These are phyloP conservation scores for Paramyrothecium sp. DNA, from an alignment of 2,329 filamentous ascomycete genomes.

Conservation along the genomic window DNA sequence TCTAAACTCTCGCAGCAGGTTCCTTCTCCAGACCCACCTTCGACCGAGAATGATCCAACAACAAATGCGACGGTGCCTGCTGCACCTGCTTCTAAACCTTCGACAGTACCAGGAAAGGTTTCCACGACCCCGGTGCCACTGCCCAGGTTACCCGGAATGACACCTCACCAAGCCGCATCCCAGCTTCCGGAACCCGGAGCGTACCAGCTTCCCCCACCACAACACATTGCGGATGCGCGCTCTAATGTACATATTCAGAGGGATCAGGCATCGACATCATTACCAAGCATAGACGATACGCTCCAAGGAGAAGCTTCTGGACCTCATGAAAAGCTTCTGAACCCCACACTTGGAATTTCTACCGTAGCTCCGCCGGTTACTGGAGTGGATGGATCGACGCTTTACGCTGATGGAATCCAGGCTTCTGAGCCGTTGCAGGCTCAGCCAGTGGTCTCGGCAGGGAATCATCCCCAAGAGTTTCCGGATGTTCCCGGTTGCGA, in stretches of 20 bases:
- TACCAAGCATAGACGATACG: too few relatives aligned
- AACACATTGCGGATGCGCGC: not conserved
- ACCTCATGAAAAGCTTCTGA: too few relatives aligned
- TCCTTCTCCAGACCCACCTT: constrained; percentile 3
- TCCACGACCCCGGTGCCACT: constrained; percentile 31
- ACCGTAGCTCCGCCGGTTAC: too few relatives aligned
- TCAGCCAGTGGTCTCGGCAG: not conserved
- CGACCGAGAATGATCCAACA: constrained; percentile 3
- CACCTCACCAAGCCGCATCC: constrained; percentile 6
- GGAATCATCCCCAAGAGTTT: constrained; percentile 27
- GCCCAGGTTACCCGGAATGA: constrained; percentile 19
- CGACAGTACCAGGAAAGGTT: constrained; percentile 8
- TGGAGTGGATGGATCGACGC: too few relatives aligned
- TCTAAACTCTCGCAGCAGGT: constrained; percentile 12
- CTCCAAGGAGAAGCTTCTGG: too few relatives aligned
- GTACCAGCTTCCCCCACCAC: not conserved
- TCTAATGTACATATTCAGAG: not conserved
- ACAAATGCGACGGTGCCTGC: not conserved
- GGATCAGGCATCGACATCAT: not conserved
- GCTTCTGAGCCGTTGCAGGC: not conserved
- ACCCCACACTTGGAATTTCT: too few relatives aligned
- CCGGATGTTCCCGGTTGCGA: constrained; percentile 41
- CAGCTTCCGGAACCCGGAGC: not conserved
- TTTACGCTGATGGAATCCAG: too few relatives aligned
- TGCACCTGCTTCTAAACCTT: constrained; percentile 1